phyloP scores from a whole-genome alignment of 768 basidiomycete genomes.

The Leccinum imitatum region DNA sequence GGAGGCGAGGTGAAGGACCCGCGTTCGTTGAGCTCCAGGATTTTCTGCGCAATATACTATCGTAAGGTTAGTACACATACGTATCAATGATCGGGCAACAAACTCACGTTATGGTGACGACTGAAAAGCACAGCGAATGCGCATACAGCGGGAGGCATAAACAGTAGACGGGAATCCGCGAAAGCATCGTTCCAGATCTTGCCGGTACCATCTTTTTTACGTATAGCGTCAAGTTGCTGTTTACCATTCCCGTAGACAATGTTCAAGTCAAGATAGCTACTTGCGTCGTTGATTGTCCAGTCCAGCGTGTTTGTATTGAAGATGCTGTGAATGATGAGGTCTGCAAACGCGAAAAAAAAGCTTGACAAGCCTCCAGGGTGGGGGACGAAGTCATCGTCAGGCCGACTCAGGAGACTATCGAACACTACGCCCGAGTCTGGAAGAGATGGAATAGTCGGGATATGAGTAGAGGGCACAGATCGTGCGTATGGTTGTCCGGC shows the following conservation, averaged over 20 bases:
- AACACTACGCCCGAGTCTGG: conserved; percentile 71
- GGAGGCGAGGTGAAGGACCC: conserved; percentile 40
- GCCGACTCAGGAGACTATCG: conserved; percentile 58
- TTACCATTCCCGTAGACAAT: conserved; percentile 57
- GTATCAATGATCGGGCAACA: background rate
- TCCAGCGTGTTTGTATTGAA: conserved; percentile 58
- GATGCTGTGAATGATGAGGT: conserved; percentile 70
- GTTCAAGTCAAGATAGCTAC: conserved; percentile 76
- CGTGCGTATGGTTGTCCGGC: conserved; percentile 69
- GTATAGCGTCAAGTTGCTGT: too few species aligned
- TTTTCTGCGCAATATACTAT: conserved; percentile 68
- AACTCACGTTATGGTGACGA: conserved; percentile 71
- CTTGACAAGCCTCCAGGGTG: conserved; percentile 72
- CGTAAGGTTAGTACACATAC: conserved; percentile 6
- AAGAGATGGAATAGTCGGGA: conserved; percentile 45
- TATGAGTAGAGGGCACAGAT: conserved; percentile 52
- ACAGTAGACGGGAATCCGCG: too few species aligned
- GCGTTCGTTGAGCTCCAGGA: conserved; percentile 68
- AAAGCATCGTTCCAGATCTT: too few species aligned
- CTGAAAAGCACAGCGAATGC: conserved; percentile 68
- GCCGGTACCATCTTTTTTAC: too few species aligned
- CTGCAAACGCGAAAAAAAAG: conserved; percentile 77
- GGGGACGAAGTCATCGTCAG: conserved; percentile 37
- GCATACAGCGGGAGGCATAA: conserved; percentile 38
- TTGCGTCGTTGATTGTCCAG: conserved; percentile 57